Conservation (phyloP, 2,329 filamentous ascomycete genomes). For the Hortaea sp. region DNA sequence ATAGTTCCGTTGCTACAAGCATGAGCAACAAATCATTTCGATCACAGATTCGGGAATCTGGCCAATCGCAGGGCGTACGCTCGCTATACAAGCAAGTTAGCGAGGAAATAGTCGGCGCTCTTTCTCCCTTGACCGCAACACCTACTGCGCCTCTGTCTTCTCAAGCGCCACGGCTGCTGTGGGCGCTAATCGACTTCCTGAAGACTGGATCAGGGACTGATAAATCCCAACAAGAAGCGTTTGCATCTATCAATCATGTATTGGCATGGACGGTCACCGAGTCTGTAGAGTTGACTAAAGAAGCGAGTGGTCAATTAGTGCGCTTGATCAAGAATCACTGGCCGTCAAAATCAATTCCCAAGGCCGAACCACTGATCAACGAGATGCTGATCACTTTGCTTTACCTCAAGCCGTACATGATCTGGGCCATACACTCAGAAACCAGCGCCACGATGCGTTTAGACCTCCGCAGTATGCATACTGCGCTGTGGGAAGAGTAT, state of each 20-base stretch:
- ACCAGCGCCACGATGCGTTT: constrained; percentile 9
- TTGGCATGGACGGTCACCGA: constrained; percentile 59
- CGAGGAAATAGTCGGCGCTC: constrained; percentile 21
- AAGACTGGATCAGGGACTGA: constrained; percentile 32
- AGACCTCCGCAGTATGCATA: constrained; percentile 54
- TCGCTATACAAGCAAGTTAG: constrained; percentile 13
- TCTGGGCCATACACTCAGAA: constrained; percentile 20
- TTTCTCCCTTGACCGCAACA: constrained; percentile 19
- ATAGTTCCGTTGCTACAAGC: constrained; percentile 4
- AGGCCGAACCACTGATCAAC: constrained; percentile 48
- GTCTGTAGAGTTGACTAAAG: constrained; percentile 52
- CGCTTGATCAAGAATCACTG: constrained; percentile 68
- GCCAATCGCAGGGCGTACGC: constrained; percentile 15
- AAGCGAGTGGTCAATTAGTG: constrained; percentile 51
- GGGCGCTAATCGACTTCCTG: constrained; percentile 34
- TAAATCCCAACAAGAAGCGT: constrained; percentile 58
- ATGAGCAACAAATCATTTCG: constrained; percentile 17
- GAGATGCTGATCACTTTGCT: constrained; percentile 65
- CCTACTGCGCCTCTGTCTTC: constrained; percentile 20
- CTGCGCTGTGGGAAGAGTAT: constrained; percentile 71
- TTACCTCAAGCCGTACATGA: constrained; percentile 40
- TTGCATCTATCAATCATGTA: constrained; percentile 65
- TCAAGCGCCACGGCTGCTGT: constrained; percentile 9
- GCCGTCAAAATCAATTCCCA: constrained; percentile 31
- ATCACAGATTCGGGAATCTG: constrained; percentile 13